Percentiles rank a stretch among this genome's conserved stretches.
Evolutionary conservation across 768 basidiomycete genomes (phyloP).

Genomic region (Lanmaoa rubissima): DNA sequence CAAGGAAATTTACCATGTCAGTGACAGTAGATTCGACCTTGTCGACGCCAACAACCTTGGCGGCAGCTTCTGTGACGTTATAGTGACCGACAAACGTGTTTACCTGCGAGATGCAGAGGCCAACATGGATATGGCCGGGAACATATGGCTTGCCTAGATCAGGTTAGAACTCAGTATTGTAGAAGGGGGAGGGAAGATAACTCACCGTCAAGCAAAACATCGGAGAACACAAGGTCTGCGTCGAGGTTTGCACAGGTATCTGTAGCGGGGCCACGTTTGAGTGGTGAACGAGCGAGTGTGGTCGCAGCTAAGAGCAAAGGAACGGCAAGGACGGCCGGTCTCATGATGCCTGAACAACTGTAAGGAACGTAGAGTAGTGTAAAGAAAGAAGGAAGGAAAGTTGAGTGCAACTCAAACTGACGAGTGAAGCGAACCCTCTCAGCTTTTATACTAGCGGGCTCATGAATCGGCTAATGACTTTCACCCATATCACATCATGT

Average conservation of each 20-base stretch:
- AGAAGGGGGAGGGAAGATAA: too few relatives aligned
- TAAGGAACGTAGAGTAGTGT: neutral
- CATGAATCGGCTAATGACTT: constrained; percentile 7
- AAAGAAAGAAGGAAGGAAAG: neutral
- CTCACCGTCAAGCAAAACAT: constrained; percentile 14
- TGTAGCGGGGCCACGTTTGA: constrained; percentile 1
- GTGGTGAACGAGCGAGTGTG: constrained; percentile 16
- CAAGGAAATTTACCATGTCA: constrained; percentile 20
- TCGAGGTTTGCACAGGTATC: constrained; percentile 20
- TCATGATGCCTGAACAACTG: constrained; percentile 16
- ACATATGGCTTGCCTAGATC: constrained; percentile 17
- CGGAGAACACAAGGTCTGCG: constrained; percentile 17
- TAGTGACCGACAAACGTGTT: constrained; percentile 23
- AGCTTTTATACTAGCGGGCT: constrained; percentile 8
- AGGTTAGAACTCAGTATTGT: neutral
- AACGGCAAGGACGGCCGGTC: constrained; percentile 3
- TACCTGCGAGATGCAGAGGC: constrained; percentile 32
- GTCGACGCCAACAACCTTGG: constrained; percentile 20
- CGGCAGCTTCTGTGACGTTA: constrained; percentile 21
- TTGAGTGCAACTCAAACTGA: neutral
- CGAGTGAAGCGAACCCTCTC: neutral
- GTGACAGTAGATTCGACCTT: constrained; percentile 22
- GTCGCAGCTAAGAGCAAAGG: constrained; percentile 20
- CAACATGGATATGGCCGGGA: constrained; percentile 28
- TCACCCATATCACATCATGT: constrained; percentile 5